Conservation (phyloP, 805 yeast species). For the Suhomyces emberorum region DNA sequence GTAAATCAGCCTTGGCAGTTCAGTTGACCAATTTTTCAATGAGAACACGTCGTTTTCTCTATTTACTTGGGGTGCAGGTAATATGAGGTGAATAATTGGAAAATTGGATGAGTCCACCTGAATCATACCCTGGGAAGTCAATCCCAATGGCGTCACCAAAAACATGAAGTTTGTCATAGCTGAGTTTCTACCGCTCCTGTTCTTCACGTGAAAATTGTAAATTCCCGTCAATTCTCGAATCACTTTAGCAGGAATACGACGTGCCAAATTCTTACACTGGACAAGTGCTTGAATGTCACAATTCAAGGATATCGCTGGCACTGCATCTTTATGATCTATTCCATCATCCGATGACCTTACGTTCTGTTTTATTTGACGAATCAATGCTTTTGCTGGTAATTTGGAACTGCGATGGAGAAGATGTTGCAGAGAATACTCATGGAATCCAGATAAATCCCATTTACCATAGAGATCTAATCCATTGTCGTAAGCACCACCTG, state of each 20-base stretch:
- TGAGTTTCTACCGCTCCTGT: conserved; percentile 11
- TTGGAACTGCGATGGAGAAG: conserved; percentile 1
- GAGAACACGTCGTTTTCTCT: conserved; percentile 24
- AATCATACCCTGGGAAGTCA: conserved; percentile 45
- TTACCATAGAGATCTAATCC: conserved; percentile 56
- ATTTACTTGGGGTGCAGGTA: conserved; percentile 29
- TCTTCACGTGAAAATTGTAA: conserved; percentile 34
- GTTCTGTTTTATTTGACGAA: conserved; percentile 1
- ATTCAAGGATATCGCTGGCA: conserved; percentile 16
- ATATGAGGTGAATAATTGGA: conserved; percentile 44
- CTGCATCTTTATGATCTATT: conserved; percentile 1
- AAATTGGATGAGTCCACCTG: conserved; percentile 44
- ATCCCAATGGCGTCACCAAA: conserved; percentile 44
- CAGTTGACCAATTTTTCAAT: conserved; percentile 37
- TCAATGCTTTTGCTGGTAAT: conserved; percentile 4
- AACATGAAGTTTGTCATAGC: conserved; percentile 27
- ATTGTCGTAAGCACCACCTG: conserved; percentile 56
- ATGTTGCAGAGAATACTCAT: conserved; percentile 1
- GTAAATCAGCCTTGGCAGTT: conserved; percentile 31
- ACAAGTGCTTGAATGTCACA: conserved; percentile 42
- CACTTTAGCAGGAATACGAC: conserved; percentile 42
- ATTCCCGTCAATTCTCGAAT: conserved; percentile 56
- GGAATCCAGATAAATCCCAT: conserved; percentile 41
- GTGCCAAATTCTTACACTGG: conserved; percentile 52
- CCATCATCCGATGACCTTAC: too few species aligned